phyloP scores from a whole-genome alignment of 257 asterid species.

The Cinchona pubescens region DNA sequence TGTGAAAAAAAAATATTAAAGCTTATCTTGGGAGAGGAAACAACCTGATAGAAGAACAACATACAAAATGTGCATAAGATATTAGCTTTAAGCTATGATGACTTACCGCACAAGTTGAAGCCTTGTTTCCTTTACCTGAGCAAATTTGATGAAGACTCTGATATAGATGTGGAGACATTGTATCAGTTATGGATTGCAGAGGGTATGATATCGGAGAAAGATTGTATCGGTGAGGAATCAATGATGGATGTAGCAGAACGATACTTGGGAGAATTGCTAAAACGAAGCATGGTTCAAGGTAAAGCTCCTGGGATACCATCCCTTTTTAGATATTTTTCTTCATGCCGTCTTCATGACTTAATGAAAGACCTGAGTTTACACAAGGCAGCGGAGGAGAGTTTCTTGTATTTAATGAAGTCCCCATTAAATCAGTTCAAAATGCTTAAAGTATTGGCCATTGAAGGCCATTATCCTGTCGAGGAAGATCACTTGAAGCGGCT shows the following conservation, averaged over 20 bases:
- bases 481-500: too few relatives aligned
- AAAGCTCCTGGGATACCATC: not conserved
- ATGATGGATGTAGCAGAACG: not conserved
- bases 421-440: too few relatives aligned
- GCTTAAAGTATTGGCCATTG: too few relatives aligned
- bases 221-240: not conserved
- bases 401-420: too few relatives aligned
- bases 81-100: constrained; percentile 1
- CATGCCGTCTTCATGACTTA: too few relatives aligned
- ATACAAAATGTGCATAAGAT: not conserved
- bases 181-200: constrained; percentile 10
- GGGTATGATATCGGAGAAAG: constrained; percentile 4
- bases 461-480: too few relatives aligned
- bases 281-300: not conserved
- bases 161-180: not conserved
- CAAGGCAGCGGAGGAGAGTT: too few relatives aligned
- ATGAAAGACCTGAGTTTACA: too few relatives aligned
- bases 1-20: not conserved
- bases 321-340: too few relatives aligned
- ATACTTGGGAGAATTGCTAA: not conserved
- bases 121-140: too few relatives aligned
- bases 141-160: not conserved
- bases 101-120: constrained; percentile 6
- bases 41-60: not conserved
- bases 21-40: not conserved